Evolutionary conservation across 1,284 basidiomycete species (phyloP), one percentile per base, ranked within the genome.

Genomic region (Pseudozyma hubeiensis): DNA sequence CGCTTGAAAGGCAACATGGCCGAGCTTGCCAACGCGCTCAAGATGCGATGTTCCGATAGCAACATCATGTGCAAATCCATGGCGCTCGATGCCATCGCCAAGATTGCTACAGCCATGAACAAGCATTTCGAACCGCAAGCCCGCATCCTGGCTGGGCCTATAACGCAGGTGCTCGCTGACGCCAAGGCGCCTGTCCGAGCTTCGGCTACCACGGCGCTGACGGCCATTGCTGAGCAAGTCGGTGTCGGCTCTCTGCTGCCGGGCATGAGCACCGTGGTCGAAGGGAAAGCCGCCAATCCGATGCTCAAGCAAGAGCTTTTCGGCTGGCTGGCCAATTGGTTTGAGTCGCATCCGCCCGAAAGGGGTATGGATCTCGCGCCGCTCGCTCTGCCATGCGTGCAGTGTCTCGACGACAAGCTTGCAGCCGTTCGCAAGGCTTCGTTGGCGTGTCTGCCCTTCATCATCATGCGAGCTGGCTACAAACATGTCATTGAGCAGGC

Each of bases 21-120:
- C 44, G 97, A 99, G 81, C 92, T 99, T 54, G 91, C 90, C 0
- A 90, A 91, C 76, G 90, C 95, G 4, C 87, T 99, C 70, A 97
- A 97, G 85, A 90, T 90, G 33, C 90, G 97, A 63, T 90, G 97
- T 45, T 89, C 89, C 11, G 97, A 99, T 84, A 92, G 91, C 52
- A 99, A 99, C 86, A 93, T 99, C 82, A 90, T 92, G 19, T 95
- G 98, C 52, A 95, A 98, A 84, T 87, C 88, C 31, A 88, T 97
- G 46, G 93, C 96, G 17, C 88, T 99, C 19, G 94, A 97, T 80
- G 91, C 97, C 64, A 90, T 97, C 54, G 88, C 91, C 43, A 91
- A 93, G 49, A 91, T 99, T 66, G 94, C 97, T 2, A 90, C 88
- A 0, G 95, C 93, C 1, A 97, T 99, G 93, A 94, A 94, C 51